Evolutionary conservation across 1,284 basidiomycete species (phyloP), one percentile per base, ranked within the genome.

Genomic region (Ceratobasidium theobromae): DNA sequence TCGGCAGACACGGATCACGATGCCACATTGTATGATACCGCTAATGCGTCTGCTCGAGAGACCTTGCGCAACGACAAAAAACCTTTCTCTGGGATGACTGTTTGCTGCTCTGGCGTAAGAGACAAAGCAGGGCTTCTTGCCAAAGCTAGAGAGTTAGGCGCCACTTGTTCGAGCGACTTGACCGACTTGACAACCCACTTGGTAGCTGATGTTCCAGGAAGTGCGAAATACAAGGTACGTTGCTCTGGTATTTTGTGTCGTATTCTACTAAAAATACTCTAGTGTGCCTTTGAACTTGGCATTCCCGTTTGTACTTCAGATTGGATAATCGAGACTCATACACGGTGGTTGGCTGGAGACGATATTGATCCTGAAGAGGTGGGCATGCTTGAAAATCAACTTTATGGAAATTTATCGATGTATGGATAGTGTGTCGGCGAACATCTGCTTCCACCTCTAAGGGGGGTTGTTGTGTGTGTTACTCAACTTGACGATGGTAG

Each of bases 131-230:
- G 40, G 21, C 18, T 70, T 16, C 65, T 69, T 21, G 28, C 40
- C 28, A 60, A 62, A 21, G 64, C 66, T 12, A 67, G 49, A 27
- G 67, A 69, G 35, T 55, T 71, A 32, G 70, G 70, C 33, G 70
- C 69, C 25, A 51, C 54, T 0, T 54, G 41, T 41, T 66, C 65
- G 21, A 64, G 54, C 52, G 69, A 71, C 45, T 65, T 72, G 41
- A 73, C 71, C 5, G 71, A 71, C 41, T 46, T 40, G 21, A 67
- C 68, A 6, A 73, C 71, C 1, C 71, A 73, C 52, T 65, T 73
- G 54, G 69, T 73, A 28, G 70, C 72, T 14, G 53, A 67, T 53
- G 72, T 65, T 18, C 67, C 70, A 14, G 69, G 69, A 21, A 69
- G 69, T 27, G 70, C 68, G 23, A 73, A 73, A 55, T 71, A 73